These are phyloP conservation scores for Lagenaria siceraria DNA, from an alignment of 306 rosid genomes.

Conservation along the genomic window DNA sequence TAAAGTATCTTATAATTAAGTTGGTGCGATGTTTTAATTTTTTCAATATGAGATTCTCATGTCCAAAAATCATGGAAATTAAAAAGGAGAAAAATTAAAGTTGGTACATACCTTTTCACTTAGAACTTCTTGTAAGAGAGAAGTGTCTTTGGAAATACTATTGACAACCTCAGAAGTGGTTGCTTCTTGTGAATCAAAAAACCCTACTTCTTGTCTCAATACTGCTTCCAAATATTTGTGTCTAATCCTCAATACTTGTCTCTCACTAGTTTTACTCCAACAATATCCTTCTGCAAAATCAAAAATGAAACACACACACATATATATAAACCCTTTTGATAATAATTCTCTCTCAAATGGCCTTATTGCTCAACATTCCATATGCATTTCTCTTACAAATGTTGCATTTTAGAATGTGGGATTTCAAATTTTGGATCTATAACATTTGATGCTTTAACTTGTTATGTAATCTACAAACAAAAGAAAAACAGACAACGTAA, in stretches of 20 bases:
- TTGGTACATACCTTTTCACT: constrained; percentile 63
- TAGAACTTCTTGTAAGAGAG: constrained; percentile 77
- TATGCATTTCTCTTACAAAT: not conserved
- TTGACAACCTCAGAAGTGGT: constrained; percentile 72
- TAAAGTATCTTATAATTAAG: no score
- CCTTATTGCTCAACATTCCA: not conserved
- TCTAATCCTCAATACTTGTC: constrained; percentile 72
- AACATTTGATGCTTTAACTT: no score
- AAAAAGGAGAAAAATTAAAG: not conserved
- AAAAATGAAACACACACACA: no score
- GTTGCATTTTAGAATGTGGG: not conserved
- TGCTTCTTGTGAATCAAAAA: constrained; percentile 80
- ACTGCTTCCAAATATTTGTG: constrained; percentile 86
- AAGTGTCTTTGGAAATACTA: constrained; percentile 78
- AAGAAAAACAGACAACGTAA: no score
- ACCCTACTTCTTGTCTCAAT: constrained; percentile 82
- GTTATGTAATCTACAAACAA: no score
- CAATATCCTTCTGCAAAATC: constrained; percentile 68
- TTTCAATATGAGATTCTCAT: no score
- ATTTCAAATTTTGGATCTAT: no score
- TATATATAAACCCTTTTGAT: not conserved
- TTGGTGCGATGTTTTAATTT: no score
- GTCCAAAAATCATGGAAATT: not conserved
- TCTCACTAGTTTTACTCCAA: constrained; percentile 97
- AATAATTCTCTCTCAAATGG: not conserved